Conservation (phyloP, 2,329 filamentous ascomycete genomes). For the Alternaria sp. region DNA sequence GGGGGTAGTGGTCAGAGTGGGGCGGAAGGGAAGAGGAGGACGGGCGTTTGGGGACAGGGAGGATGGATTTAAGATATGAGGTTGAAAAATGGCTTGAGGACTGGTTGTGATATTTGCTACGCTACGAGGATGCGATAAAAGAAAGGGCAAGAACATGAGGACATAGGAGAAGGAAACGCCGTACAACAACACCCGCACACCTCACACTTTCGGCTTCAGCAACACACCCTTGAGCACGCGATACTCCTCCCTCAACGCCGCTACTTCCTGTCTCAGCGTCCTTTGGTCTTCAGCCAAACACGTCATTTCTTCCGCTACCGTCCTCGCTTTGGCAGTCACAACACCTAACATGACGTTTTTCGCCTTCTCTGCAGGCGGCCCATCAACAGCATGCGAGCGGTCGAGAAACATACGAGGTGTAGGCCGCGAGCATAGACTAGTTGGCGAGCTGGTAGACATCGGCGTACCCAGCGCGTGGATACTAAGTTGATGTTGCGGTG, state of each 20-base stretch:
- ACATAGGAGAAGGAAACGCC: background rate
- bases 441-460: background rate
- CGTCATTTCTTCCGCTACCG: background rate
- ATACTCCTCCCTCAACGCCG: slow-evolving; percentile 24
- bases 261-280: slow-evolving; percentile 21
- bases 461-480: background rate
- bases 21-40: slow-evolving; percentile 4
- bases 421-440: background rate
- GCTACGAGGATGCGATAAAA: background rate
- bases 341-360: no score
- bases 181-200: background rate
- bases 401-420: background rate
- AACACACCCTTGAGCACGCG: slow-evolving; percentile 20
- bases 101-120: background rate
- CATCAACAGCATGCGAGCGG: background rate
- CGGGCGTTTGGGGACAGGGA: background rate
- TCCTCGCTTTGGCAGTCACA: background rate
- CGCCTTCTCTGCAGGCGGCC: background rate
- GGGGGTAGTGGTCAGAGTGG: background rate
- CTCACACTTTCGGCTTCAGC: slow-evolving; percentile 10
- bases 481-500: background rate
- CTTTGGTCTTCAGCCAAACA: slow-evolving; percentile 15
- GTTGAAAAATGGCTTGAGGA: background rate
- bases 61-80: background rate
- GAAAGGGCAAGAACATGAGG: background rate